Evolutionary conservation across 805 yeast species (phyloP).

Genomic region (Grigorovia yakushimaensis): DNA sequence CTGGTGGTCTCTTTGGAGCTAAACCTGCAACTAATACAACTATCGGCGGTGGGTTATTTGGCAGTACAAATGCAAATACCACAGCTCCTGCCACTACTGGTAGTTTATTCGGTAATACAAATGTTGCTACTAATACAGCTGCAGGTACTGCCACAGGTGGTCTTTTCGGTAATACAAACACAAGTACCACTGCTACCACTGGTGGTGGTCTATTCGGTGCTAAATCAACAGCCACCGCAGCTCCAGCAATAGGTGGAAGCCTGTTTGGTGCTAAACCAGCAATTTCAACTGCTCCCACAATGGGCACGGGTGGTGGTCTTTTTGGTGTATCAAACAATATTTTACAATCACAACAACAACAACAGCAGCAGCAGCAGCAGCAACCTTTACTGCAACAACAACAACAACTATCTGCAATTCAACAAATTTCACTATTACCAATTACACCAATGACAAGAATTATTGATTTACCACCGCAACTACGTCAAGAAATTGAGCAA

Average conservation of each 20-base stretch:
- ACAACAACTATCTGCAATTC: constrained; percentile 32
- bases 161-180: constrained; percentile 26
- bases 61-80: constrained; percentile 9
- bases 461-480: constrained; percentile 61
- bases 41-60: not conserved
- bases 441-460: constrained; percentile 69
- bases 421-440: constrained; percentile 35
- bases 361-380: constrained; percentile 13
- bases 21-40: constrained; percentile 1
- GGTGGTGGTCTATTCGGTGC: constrained; percentile 23
- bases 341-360: constrained; percentile 5
- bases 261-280: constrained; percentile 7
- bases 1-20: constrained; percentile 1
- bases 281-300: not conserved
- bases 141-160: constrained; percentile 17
- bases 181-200: constrained; percentile 2
- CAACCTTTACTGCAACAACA: constrained; percentile 2
- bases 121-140: constrained; percentile 8
- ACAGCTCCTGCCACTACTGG: constrained; percentile 12
- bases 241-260: constrained; percentile 1
- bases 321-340: constrained; percentile 1
- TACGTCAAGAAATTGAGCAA: constrained; percentile 59
- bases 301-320: constrained; percentile 6
- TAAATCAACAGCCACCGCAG: constrained; percentile 1
- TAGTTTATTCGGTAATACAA: constrained; percentile 14